Evolutionary conservation across 768 basidiomycete genomes (phyloP), one percentile per base, ranked within the genome.

Genomic region (Mycena alexandri): DNA sequence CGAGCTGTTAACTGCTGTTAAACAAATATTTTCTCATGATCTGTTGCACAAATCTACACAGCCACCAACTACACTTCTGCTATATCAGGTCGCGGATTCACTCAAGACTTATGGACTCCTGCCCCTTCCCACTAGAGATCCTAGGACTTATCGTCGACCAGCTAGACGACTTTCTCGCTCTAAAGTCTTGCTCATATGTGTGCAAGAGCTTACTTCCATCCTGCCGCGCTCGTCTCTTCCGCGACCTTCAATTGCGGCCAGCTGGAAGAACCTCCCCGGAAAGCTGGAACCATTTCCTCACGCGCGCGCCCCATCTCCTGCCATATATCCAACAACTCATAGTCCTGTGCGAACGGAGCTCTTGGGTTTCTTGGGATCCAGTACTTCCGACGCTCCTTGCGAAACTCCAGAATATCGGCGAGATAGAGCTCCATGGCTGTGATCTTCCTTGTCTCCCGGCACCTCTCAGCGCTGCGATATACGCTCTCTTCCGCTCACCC

Each of bases 321-420:
- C 24, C 59, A 5, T 62, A 63, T 33, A 60, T 69, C 14, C 36
- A 55, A n/a, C 52, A 51, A 16, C 59, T 69, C 11, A 19, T 11
- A 2, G 36, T 69, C 14, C 48, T 55, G 4, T 69, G 68, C 53
- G 63, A 69, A 13, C 68, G 68, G 24, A 69, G 68, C 24, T 65
- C 63, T 21, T 69, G 68, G 68, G 60, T 69, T 13, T 61, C 63
- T 6, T 69, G 63, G 63, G 58, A 64, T 36, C 53, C 63, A 41
- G 21, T 61, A 22, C 59, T 69, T 14, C 58, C 63, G 14, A n/a
- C 63, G 3, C 57, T 69, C 8, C 58, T 69, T 8, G 54, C 25
- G 13, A 56, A 61, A 51, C 53, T 69, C 36, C 46, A 44, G 51
- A 38, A 61, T 24, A 11, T 65, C 41, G 16, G 56, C 22, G 24